These are phyloP conservation scores for Cytospora piceae DNA, from an alignment of 2,329 filamentous ascomycete genomes.

Conservation along the genomic window DNA sequence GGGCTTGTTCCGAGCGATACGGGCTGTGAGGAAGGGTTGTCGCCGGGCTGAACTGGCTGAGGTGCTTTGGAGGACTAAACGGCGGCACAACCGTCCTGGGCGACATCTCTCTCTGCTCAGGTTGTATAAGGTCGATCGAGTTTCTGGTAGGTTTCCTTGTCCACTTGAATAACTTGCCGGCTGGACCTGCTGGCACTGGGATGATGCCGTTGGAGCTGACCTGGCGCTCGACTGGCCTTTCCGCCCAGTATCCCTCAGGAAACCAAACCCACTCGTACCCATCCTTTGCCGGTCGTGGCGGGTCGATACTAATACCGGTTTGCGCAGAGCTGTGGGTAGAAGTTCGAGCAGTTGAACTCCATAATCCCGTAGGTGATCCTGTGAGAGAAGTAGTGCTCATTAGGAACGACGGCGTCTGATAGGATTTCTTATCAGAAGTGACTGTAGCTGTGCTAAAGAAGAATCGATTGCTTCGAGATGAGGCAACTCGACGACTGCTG, in stretches of 20 bases:
- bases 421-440: background rate
- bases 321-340: conserved; percentile 7
- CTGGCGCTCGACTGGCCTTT: conserved; percentile 42
- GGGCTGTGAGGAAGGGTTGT: conserved; percentile 43
- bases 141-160: background rate
- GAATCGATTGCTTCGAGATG: background rate
- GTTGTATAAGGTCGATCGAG: background rate
- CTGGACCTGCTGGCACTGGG: conserved; percentile 37
- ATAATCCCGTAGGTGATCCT: conserved; percentile 10
- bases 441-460: no score
- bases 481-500: background rate
- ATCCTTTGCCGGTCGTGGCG: conserved; percentile 57
- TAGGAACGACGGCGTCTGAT: background rate
- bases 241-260: conserved; percentile 66
- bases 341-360: conserved; percentile 7
- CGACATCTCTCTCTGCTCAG: conserved; percentile 24
- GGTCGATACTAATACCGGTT: conserved; percentile 44
- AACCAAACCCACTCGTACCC: conserved; percentile 67
- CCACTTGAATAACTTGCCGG: conserved; percentile 43
- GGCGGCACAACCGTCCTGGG: conserved; percentile 36
- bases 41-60: conserved; percentile 1
- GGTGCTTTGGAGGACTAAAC: conserved; percentile 18
- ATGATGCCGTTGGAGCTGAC: conserved; percentile 8
- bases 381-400: conserved; percentile 31
- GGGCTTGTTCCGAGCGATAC: conserved; percentile 52